phyloP scores from a whole-genome alignment of 176 grass and related monocot genomes.

The Aegilops umbellulata region DNA sequence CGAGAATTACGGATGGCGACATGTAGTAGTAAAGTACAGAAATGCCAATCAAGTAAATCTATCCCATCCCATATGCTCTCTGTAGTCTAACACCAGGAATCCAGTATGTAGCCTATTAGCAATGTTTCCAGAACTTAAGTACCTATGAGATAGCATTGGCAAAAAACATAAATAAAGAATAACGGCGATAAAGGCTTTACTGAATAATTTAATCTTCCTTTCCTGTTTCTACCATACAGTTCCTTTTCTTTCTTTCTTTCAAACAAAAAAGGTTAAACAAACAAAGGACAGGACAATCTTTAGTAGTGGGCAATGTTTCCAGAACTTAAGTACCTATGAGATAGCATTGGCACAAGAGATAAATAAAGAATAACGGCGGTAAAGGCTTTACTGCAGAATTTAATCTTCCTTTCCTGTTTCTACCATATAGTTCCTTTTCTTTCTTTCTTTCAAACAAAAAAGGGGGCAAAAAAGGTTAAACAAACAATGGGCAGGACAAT shows the following conservation, averaged over 20 bases:
- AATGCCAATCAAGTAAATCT: constrained; percentile 5
- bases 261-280: background rate
- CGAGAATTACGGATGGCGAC: background rate
- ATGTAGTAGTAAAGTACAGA: background rate
- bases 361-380: too few relatives aligned
- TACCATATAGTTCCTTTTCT: too few relatives aligned
- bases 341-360: too few relatives aligned
- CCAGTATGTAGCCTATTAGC: background rate
- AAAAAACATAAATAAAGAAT: background rate
- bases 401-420: too few relatives aligned
- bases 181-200: background rate
- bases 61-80: background rate
- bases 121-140: background rate
- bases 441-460: too few relatives aligned
- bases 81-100: background rate
- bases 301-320: background rate
- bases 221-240: background rate
- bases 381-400: too few relatives aligned
- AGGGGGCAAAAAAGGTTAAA: too few relatives aligned
- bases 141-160: background rate
- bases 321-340: too few relatives aligned
- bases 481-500: too few relatives aligned
- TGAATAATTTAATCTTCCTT: background rate
- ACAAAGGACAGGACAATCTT: background rate
- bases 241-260: too few relatives aligned